phyloP scores from a whole-genome alignment of 345 rosid species.

The Acer negundo region DNA sequence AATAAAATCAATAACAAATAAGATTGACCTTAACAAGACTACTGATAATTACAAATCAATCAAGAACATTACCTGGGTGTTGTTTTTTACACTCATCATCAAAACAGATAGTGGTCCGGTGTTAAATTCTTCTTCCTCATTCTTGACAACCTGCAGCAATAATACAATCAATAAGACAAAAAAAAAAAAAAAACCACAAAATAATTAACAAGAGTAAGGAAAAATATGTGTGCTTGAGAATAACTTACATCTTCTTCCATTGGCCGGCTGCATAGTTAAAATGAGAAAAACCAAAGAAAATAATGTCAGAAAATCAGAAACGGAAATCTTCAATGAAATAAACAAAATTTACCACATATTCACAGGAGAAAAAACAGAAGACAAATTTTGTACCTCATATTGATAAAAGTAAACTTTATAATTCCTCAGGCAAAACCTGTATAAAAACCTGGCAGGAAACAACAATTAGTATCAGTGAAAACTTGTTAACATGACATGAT shows the following conservation, averaged over 20 bases:
- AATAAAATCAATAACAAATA: neutral
- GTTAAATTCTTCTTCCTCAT: conserved; percentile 94
- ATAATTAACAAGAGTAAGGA: neutral
- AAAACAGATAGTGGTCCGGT: conserved; percentile 95
- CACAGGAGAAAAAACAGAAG: neutral
- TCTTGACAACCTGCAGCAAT: conserved; percentile 51
- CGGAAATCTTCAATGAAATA: neutral
- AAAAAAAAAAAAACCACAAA: neutral
- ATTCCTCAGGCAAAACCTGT: neutral
- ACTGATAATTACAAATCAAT: neutral
- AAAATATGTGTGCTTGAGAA: neutral
- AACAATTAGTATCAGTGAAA: too few species aligned
- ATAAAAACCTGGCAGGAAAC: neutral
- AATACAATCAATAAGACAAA: neutral
- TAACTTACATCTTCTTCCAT: conserved; percentile 76
- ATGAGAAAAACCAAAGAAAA: neutral
- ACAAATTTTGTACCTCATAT: conserved; percentile 22
- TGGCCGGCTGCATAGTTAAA: conserved; percentile 47
- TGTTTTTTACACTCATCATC: conserved; percentile 97
- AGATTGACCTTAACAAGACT: neutral
- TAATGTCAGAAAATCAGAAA: neutral
- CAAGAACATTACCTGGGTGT: conserved; percentile 72
- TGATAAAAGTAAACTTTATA: neutral
- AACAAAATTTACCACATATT: neutral
- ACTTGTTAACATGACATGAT: neutral